These are phyloP conservation scores for Linum trigynum DNA, from an alignment of 345 rosid genomes.

Conservation along the genomic window DNA sequence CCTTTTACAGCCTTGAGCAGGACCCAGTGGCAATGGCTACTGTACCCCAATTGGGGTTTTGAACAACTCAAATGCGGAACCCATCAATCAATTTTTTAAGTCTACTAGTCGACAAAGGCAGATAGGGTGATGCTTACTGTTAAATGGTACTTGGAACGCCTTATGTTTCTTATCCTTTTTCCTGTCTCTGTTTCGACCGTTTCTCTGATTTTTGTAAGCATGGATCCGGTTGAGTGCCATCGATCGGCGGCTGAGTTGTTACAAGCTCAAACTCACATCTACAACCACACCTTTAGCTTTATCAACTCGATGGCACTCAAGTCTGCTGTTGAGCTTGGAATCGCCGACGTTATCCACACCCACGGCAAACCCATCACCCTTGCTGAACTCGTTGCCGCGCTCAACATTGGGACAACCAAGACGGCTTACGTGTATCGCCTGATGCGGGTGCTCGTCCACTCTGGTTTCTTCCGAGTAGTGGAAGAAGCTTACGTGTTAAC, in stretches of 20 bases:
- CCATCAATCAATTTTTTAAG: no score
- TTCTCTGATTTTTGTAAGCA: no score
- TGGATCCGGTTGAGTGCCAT: no score
- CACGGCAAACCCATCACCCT: slow-evolving; percentile 36
- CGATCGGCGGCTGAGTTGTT: slow-evolving; percentile 13
- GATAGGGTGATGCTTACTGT: no score
- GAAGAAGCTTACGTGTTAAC: slow-evolving; percentile 31
- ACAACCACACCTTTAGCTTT: slow-evolving; percentile 28
- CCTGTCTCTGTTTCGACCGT: no score
- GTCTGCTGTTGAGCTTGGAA: slow-evolving; percentile 37
- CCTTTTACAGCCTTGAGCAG: no score
- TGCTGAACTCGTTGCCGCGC: slow-evolving; percentile 27
- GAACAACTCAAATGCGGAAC: no score
- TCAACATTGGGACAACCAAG: slow-evolving; percentile 27
- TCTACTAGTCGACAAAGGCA: no score
- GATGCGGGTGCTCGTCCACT: slow-evolving; percentile 36
- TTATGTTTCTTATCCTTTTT: no score
- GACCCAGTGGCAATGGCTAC: no score
- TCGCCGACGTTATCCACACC: slow-evolving; percentile 33
- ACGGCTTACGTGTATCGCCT: slow-evolving; percentile 16
- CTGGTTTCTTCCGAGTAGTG: slow-evolving; percentile 27
- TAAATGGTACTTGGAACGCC: no score
- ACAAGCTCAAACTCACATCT: slow-evolving; percentile 35
- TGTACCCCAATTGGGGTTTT: no score
- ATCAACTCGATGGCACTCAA: slow-evolving; percentile 39